Conservation (phyloP, 2,329 filamentous ascomycete genomes). For the Helicocarpus griseus region DNA sequence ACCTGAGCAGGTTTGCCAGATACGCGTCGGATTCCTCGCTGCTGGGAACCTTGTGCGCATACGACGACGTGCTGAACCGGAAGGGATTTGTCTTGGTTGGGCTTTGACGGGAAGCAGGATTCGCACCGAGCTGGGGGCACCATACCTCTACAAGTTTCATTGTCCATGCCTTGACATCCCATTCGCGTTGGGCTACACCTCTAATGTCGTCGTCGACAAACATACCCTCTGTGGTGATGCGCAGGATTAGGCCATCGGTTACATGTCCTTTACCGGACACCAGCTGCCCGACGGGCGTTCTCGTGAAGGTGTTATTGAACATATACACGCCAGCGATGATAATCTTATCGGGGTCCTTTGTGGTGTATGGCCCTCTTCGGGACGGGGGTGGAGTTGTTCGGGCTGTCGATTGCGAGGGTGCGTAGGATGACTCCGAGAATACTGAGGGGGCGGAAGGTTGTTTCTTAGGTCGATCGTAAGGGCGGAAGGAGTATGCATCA, state of each 20-base stretch:
- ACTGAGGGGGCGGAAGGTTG: constrained; percentile 57
- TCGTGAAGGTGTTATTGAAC: constrained; percentile 81
- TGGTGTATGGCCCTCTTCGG: constrained; percentile 67
- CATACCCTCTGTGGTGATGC: constrained; percentile 85
- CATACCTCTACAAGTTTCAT: constrained; percentile 86
- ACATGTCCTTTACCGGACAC: constrained; percentile 75
- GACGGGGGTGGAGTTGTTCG: constrained; percentile 76
- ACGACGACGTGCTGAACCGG: constrained; percentile 38
- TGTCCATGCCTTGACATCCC: constrained; percentile 98
- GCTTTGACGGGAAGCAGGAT: constrained; percentile 22
- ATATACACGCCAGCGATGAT: constrained; percentile 87
- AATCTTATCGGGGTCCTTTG: constrained; percentile 90
- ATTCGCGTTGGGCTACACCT: constrained; percentile 86
- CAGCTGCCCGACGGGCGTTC: constrained; percentile 83
- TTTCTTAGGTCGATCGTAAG: constrained; percentile 62
- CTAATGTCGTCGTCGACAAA: constrained; percentile 96
- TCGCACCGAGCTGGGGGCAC: constrained; percentile 53
- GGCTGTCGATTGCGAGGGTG: constrained; percentile 71
- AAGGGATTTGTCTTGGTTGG: constrained; percentile 24
- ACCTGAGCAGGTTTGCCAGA: constrained; percentile 51
- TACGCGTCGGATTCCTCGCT: constrained; percentile 60
- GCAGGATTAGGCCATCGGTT: constrained; percentile 83
- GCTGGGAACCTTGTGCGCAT: constrained; percentile 44
- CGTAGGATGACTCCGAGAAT: constrained; percentile 78
- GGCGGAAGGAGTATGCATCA: constrained; percentile 62